Conservation (phyloP, 169 alveolate species). For the Eimeria falciformis region DNA sequence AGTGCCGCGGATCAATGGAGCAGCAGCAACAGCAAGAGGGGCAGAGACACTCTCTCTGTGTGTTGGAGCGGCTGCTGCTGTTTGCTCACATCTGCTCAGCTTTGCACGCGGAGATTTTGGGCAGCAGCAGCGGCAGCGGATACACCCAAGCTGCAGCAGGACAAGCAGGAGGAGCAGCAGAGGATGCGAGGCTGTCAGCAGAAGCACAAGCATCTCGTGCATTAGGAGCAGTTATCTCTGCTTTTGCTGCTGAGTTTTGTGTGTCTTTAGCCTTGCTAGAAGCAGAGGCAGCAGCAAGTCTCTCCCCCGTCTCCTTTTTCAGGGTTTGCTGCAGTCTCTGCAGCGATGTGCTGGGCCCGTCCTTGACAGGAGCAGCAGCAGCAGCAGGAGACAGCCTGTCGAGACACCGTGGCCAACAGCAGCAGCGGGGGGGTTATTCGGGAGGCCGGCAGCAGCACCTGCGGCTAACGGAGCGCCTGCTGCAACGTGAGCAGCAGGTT, state of each 20-base stretch:
- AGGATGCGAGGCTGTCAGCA: slow-evolving; percentile 14
- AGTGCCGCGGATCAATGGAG: background rate
- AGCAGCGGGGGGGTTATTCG: slow-evolving; percentile 13
- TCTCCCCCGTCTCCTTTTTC: background rate
- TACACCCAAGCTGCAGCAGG: background rate
- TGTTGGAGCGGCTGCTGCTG: slow-evolving; percentile 42
- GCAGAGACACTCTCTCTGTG: slow-evolving; percentile 7
- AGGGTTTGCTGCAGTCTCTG: slow-evolving; percentile 28
- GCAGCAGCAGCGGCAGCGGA: slow-evolving; percentile 49
- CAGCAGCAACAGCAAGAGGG: slow-evolving; percentile 46
- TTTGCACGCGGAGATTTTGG: background rate
- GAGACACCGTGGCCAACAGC: slow-evolving; percentile 15
- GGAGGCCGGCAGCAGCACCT: slow-evolving; percentile 31
- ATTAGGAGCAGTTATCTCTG: background rate
- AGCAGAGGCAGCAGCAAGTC: slow-evolving; percentile 45
- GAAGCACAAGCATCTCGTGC: slow-evolving; percentile 10
- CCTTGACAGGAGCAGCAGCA: slow-evolving; percentile 4
- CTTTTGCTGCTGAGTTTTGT: slow-evolving; percentile 21
- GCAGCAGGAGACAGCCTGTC: background rate
- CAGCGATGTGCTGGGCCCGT: slow-evolving; percentile 27
- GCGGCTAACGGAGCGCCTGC: background rate
- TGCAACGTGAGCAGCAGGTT: slow-evolving; percentile 43
- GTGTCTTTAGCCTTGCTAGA: slow-evolving; percentile 9
- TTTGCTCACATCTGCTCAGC: slow-evolving; percentile 23
- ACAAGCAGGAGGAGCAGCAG: slow-evolving; percentile 46